phyloP scores from a whole-genome alignment of 2,329 filamentous ascomycete genomes.

The Blastomyces emzantsi region DNA sequence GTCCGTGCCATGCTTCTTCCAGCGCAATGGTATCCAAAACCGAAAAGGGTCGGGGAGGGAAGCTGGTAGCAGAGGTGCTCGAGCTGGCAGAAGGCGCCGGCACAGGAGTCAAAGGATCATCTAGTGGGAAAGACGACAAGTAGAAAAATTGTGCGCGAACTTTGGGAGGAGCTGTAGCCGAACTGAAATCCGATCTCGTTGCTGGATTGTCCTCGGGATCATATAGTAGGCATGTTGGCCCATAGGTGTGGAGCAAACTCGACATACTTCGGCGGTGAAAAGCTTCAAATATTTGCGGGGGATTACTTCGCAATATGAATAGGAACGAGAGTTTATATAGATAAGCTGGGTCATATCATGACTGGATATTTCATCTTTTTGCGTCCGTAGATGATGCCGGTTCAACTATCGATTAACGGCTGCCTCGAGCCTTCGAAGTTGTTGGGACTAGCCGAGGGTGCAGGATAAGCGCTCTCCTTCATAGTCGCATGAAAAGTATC shows the following conservation, averaged over 20 bases:
- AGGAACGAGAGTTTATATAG: not conserved
- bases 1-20: slow-evolving; percentile 64
- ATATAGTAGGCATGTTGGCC: slow-evolving; percentile 47
- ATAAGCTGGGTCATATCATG: not conserved
- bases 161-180: slow-evolving; percentile 43
- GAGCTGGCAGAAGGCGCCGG: slow-evolving; percentile 45
- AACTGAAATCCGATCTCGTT: slow-evolving; percentile 20
- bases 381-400: not conserved
- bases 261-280: slow-evolving; percentile 25
- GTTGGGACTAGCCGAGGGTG: not conserved
- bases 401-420: not conserved
- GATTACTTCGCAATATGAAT: not conserved
- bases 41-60: slow-evolving; percentile 67
- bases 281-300: not conserved
- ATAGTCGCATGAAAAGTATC: not conserved
- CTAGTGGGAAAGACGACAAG: slow-evolving; percentile 69
- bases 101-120: slow-evolving; percentile 71
- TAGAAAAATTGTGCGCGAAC: slow-evolving; percentile 75
- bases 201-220: slow-evolving; percentile 23
- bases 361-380: not conserved
- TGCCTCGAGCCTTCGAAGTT: not conserved
- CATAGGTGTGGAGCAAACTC: slow-evolving; percentile 49
- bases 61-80: slow-evolving; percentile 44
- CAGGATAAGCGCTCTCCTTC: not conserved
- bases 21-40: slow-evolving; percentile 68